Base-by-base conservation (phyloP, 2,329 filamentous ascomycete species). In the Aspergillus melleus region DNA sequence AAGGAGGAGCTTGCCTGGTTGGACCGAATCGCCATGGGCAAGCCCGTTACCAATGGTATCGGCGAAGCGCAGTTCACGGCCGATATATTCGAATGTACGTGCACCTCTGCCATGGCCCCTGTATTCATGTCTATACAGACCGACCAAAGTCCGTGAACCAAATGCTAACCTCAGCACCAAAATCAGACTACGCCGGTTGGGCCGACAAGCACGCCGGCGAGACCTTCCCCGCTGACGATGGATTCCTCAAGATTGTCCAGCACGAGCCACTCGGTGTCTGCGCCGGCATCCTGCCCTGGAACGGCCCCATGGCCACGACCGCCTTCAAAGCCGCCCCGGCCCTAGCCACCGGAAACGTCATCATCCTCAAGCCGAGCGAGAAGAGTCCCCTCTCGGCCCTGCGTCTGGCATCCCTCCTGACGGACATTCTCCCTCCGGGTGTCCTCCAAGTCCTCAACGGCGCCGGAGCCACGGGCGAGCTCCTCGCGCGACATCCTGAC, bases 291-390 rank as follows among this genome's bases (percentile, higher is more conserved):
- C 50, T 57, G 1, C 57, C 65, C 19, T 68, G 63, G 62, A 68
- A 68, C 52, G 58, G 52, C 2, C 62, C 62, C 3, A 2, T 64
- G 3, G 58, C 26, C 2, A 55, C 42, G 0, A 20, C 54, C 11
- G 58, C 54, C 9, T 19, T 60, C 46, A 62, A 61, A 32, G 52
- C 54, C 2, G 62, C 59, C 1, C 49, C 61, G 6, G 49, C 56
- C 26, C 73, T 90, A 30, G 88, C 87, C 1, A 86, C 86, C 2
- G 88, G 88, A 1, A 90, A 88, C 70, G 84, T 86, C 2, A 87
- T 92, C 81, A 81, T 92, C 16, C 79, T 84, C 39, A 90, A 90
- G 11, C 85, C 86, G 2, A 86, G 87, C 1, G 87, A 90, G 71
- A 82, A 82, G 4, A 84, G 84, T 0, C 80, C 86, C 10, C 81